Percentiles rank a stretch among this genome's conserved stretches.
phyloP scores from a whole-genome alignment of 2,329 filamentous ascomycete species.

The Hymenoscyphus scutula region DNA sequence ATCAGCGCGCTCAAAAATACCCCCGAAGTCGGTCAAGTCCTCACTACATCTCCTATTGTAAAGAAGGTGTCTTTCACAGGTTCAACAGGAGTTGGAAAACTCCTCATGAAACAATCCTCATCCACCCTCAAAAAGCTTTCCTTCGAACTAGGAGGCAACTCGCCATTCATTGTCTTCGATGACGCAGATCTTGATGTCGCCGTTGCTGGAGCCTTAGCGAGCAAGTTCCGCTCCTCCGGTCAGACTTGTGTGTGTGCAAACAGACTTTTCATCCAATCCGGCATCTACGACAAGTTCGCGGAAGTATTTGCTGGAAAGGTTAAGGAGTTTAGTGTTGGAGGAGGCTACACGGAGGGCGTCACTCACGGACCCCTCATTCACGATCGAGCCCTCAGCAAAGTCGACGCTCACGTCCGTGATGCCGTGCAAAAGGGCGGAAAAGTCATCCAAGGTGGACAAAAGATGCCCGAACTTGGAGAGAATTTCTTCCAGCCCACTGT shows the following conservation, averaged over 20 bases:
- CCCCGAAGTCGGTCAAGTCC: slow-evolving; percentile 68
- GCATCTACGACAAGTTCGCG: slow-evolving; percentile 74
- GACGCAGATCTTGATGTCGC: slow-evolving; percentile 86
- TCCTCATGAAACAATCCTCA: slow-evolving; percentile 86
- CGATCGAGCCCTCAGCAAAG: slow-evolving; percentile 75
- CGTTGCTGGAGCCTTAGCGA: slow-evolving; percentile 76
- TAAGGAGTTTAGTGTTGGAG: slow-evolving; percentile 70
- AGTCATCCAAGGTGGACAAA: slow-evolving; percentile 72
- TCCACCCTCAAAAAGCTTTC: slow-evolving; percentile 78
- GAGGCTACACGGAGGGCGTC: slow-evolving; percentile 65
- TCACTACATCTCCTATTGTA: slow-evolving; percentile 74
- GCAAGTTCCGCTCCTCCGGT: slow-evolving; percentile 91
- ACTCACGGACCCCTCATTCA: slow-evolving; percentile 87
- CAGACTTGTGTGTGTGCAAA: slow-evolving; percentile 95
- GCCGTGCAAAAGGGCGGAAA: slow-evolving; percentile 74
- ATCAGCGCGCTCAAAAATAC: slow-evolving; percentile 80
- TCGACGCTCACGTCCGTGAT: slow-evolving; percentile 75
- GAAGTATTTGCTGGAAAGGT: slow-evolving; percentile 69
- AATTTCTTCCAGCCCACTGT: slow-evolving; percentile 94
- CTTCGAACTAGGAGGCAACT: slow-evolving; percentile 91
- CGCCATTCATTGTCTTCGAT: slow-evolving; percentile 95
- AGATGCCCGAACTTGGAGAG: slow-evolving; percentile 67
- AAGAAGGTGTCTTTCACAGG: slow-evolving; percentile 96
- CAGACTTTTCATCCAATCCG: slow-evolving; percentile 74
- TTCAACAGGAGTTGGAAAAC: slow-evolving; percentile 64